phyloP scores from a whole-genome alignment of 2,329 filamentous ascomycete genomes.

The Thielaviopsis cerberus region DNA sequence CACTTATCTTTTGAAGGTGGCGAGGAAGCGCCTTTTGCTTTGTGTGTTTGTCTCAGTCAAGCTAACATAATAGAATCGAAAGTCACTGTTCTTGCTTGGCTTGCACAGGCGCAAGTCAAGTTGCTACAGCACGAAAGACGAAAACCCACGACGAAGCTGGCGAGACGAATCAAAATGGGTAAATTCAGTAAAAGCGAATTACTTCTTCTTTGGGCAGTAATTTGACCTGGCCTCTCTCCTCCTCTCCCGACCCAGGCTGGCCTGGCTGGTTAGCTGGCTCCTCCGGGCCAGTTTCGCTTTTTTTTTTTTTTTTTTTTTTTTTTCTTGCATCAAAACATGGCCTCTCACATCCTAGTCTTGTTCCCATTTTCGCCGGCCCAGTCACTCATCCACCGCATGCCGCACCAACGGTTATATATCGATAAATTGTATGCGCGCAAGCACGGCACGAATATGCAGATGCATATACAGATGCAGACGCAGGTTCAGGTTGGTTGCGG shows the following conservation, averaged over 20 bases:
- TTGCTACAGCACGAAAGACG: not conserved
- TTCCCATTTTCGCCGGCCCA: not conserved
- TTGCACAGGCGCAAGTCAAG: too few species aligned
- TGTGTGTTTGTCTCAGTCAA: too few species aligned
- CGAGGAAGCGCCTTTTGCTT: too few species aligned
- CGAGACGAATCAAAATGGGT: not conserved
- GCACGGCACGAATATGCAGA: not conserved
- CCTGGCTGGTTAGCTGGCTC: not conserved
- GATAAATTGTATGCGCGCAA: too few species aligned
- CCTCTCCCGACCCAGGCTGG: not conserved
- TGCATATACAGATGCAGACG: too few species aligned
- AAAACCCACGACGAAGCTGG: not conserved
- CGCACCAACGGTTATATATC: too few species aligned
- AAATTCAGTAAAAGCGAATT: not conserved
- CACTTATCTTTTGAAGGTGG: too few species aligned
- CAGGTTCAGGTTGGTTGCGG: not conserved
- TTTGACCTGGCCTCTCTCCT: too few species aligned
- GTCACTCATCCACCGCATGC: not conserved
- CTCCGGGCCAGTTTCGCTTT: not conserved
- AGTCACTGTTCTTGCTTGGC: too few species aligned
- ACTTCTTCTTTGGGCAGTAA: not conserved
- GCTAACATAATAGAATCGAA: too few species aligned
- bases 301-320: not conserved
- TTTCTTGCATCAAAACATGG: not conserved
- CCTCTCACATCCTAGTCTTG: not conserved